These are phyloP conservation scores for Paxillus involutus DNA, from an alignment of 768 basidiomycete genomes.

Conservation along the genomic window DNA sequence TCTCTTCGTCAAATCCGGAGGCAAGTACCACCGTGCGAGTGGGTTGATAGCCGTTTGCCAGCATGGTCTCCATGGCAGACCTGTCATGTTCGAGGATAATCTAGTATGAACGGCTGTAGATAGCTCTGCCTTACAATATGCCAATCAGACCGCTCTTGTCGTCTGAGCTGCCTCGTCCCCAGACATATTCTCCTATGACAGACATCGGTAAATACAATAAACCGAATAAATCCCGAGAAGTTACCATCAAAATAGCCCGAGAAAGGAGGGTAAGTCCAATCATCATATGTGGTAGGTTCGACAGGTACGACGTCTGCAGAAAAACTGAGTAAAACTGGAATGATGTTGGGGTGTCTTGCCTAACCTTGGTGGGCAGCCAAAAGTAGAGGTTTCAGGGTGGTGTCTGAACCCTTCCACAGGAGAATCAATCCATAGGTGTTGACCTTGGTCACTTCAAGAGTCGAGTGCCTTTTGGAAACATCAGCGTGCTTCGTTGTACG, in stretches of 20 bases:
- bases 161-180: constrained; percentile 51
- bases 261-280: constrained; percentile 64
- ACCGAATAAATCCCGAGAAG: not conserved
- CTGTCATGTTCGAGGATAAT: constrained; percentile 22
- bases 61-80: constrained; percentile 60
- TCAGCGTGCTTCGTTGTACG: not conserved
- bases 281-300: constrained; percentile 48
- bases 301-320: constrained; percentile 68
- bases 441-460: constrained; percentile 53
- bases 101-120: not conserved
- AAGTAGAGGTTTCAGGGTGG: constrained; percentile 55
- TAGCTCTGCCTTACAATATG: constrained; percentile 45
- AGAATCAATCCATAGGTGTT: constrained; percentile 64
- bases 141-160: constrained; percentile 72
- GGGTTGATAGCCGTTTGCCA: constrained; percentile 64
- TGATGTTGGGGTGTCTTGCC: not conserved
- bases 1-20: constrained; percentile 80
- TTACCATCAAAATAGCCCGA: constrained; percentile 61
- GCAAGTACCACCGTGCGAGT: constrained; percentile 59
- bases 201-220: not conserved
- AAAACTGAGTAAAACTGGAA: not conserved
- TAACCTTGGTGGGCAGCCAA: constrained; percentile 55
- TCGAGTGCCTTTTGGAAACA: constrained; percentile 40
- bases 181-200: constrained; percentile 37
- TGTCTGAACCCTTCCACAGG: constrained; percentile 52